A percentile compares a stretch with the other conserved stretches of the same genome.
These are phyloP conservation scores for Rhododendron ferrugineum DNA, from an alignment of 148 eudicot genomes.

Conservation along the genomic window DNA sequence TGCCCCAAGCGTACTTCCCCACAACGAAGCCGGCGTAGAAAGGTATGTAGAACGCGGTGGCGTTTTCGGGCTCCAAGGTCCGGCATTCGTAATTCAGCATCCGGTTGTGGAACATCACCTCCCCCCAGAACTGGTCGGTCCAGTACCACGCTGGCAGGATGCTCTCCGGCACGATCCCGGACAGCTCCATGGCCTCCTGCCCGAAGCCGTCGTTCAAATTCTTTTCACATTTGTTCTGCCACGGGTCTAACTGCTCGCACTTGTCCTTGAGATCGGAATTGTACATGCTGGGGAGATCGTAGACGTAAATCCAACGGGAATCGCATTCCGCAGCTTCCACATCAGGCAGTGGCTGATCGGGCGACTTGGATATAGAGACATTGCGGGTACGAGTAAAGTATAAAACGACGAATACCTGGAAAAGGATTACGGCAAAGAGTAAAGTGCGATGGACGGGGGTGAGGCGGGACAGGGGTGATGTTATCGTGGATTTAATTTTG, in stretches of 20 bases:
- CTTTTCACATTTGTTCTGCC: slow-evolving; percentile 50
- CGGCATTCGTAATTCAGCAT: slow-evolving; percentile 50
- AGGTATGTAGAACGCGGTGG: slow-evolving; percentile 76
- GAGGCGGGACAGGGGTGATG: background rate
- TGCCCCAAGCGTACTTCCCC: slow-evolving; percentile 38
- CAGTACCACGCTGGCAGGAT: slow-evolving; percentile 42
- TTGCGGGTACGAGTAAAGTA: background rate
- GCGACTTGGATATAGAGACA: background rate
- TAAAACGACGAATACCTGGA: background rate
- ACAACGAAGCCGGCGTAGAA: slow-evolving; percentile 73
- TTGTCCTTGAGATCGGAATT: slow-evolving; percentile 46
- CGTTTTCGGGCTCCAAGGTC: slow-evolving; percentile 43
- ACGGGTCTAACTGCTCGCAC: slow-evolving; percentile 50
- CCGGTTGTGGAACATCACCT: slow-evolving; percentile 58
- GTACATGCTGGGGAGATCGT: slow-evolving; percentile 51
- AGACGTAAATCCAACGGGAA: slow-evolving; percentile 36
- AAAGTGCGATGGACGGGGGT: background rate
- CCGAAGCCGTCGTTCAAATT: slow-evolving; percentile 66
- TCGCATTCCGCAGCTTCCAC: background rate
- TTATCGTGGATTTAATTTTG: background rate
- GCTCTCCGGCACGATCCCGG: slow-evolving; percentile 31
- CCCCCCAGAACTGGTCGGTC: slow-evolving; percentile 70
- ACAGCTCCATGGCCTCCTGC: slow-evolving; percentile 18
- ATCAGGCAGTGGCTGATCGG: background rate
- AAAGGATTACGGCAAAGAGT: background rate